A percentile compares a stretch with the other conserved stretches of the same genome.
These are phyloP conservation scores for Candida silvatica DNA, from an alignment of 805 yeast species.

Conservation along the genomic window DNA sequence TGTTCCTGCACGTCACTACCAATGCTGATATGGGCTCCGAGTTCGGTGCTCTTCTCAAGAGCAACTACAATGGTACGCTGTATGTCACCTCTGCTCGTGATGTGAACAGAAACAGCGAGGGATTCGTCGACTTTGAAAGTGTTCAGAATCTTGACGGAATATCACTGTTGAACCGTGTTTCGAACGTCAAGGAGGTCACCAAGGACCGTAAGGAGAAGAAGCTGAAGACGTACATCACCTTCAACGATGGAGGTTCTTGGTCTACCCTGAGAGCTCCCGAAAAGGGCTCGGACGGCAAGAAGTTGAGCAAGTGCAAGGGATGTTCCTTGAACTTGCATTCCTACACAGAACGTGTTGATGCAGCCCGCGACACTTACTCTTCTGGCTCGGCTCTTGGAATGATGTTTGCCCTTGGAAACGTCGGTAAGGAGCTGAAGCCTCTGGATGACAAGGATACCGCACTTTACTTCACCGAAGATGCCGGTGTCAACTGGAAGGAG, in stretches of 20 bases:
- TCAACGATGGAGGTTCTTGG: constrained; percentile 93
- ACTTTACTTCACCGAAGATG: constrained; percentile 81
- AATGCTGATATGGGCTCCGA: constrained; percentile 40
- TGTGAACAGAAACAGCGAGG: constrained; percentile 67
- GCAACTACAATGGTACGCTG: constrained; percentile 86
- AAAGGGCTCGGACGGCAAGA: constrained; percentile 51
- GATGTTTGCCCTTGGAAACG: constrained; percentile 89
- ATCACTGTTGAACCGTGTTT: constrained; percentile 61
- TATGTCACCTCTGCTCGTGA: constrained; percentile 59
- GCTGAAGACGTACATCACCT: constrained; percentile 67
- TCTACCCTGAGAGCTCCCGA: constrained; percentile 59
- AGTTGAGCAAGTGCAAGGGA: constrained; percentile 38
- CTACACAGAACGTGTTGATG: constrained; percentile 77
- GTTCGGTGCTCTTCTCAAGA: constrained; percentile 74
- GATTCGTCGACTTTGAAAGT: constrained; percentile 85
- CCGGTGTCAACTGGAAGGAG: constrained; percentile 84
- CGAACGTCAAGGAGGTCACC: constrained; percentile 37
- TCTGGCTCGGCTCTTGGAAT: constrained; percentile 87
- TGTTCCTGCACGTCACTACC: constrained; percentile 80
- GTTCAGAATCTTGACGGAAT: constrained; percentile 82
- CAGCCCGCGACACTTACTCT: constrained; percentile 68
- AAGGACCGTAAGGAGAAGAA: constrained; percentile 31
- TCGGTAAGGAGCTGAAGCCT: constrained; percentile 49
- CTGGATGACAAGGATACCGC: constrained; percentile 37
- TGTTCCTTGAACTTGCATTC: constrained; percentile 88